A percentile compares a stretch with the other conserved stretches of the same genome.
Conservation (phyloP, 1,284 basidiomycete genomes). For the Ceratobasidium sp. region DNA sequence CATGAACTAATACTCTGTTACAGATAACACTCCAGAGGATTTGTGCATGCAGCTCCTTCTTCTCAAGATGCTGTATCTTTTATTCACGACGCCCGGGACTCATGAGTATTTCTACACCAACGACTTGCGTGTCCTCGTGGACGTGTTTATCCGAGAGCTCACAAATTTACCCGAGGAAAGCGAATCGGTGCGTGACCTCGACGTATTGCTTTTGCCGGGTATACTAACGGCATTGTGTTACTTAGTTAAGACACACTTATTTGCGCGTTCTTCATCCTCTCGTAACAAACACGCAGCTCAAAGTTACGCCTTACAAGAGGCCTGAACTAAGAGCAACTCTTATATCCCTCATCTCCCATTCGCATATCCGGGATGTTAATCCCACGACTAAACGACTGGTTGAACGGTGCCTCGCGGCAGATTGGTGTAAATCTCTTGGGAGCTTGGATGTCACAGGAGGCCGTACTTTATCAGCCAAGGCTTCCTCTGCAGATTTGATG, state of each 20-base stretch:
- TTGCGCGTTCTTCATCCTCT: slow-evolving; percentile 96
- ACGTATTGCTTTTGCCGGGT: slow-evolving; percentile 14
- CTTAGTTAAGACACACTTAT: slow-evolving; percentile 93
- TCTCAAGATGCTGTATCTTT: slow-evolving; percentile 92
- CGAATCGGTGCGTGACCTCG: slow-evolving; percentile 75
- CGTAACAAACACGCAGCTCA: slow-evolving; percentile 93
- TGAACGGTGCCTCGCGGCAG: slow-evolving; percentile 86
- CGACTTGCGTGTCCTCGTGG: slow-evolving; percentile 93
- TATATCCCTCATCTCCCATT: slow-evolving; percentile 79
- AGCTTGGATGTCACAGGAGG: background rate
- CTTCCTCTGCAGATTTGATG: slow-evolving; percentile 7
- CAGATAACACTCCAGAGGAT: slow-evolving; percentile 87
- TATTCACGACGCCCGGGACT: slow-evolving; percentile 94
- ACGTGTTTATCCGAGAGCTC: slow-evolving; percentile 94
- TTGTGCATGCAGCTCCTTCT: slow-evolving; percentile 94
- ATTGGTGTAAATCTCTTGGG: slow-evolving; percentile 71
- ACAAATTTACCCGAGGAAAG: slow-evolving; percentile 91
- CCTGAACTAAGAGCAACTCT: slow-evolving; percentile 86
- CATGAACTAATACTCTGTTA: background rate
- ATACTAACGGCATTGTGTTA: slow-evolving; percentile 8
- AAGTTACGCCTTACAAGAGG: slow-evolving; percentile 88
- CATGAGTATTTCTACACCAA: slow-evolving; percentile 99
- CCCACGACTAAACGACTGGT: slow-evolving; percentile 91
- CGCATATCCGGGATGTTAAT: slow-evolving; percentile 81
- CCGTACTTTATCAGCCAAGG: slow-evolving; percentile 4